phyloP scores from a whole-genome alignment of 306 rosid genomes.

The cucumber (Cucumis sativus) region DNA sequence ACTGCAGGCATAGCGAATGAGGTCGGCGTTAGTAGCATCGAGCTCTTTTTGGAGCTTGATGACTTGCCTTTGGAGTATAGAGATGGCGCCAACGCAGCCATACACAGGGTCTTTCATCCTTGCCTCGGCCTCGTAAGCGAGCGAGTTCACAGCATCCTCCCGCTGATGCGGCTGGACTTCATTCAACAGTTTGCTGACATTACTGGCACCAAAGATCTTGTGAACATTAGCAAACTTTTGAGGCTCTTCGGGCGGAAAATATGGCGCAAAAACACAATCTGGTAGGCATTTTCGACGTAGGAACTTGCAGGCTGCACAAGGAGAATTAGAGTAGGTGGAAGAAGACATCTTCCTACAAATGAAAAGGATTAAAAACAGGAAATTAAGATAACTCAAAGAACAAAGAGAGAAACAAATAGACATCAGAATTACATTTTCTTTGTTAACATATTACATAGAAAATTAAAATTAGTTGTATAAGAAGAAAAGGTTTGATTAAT shows the following conservation, averaged over 20 bases:
- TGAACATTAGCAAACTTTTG: slow-evolving; percentile 78
- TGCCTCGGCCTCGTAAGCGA: slow-evolving; percentile 93
- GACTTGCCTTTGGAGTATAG: slow-evolving; percentile 71
- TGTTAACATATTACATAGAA: not conserved
- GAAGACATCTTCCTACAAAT: slow-evolving; percentile 36
- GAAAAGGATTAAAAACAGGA: not conserved
- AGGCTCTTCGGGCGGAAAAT: slow-evolving; percentile 84
- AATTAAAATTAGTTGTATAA: not conserved
- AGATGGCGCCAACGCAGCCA: slow-evolving; percentile 83
- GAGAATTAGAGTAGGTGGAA: slow-evolving; percentile 39
- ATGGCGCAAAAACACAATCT: slow-evolving; percentile 68
- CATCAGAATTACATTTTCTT: not conserved
- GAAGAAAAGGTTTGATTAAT: not conserved
- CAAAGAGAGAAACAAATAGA: too few species aligned
- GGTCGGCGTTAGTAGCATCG: slow-evolving; percentile 65
- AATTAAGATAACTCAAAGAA: not conserved
- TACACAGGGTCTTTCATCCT: slow-evolving; percentile 83
- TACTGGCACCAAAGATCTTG: slow-evolving; percentile 91
- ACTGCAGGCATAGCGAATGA: slow-evolving; percentile 42
- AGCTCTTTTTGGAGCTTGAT: slow-evolving; percentile 75
- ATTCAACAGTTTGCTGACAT: slow-evolving; percentile 67
- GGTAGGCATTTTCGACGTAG: slow-evolving; percentile 71
- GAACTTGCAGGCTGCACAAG: slow-evolving; percentile 94
- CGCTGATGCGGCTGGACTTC: slow-evolving; percentile 75
- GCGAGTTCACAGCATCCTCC: slow-evolving; percentile 76